Evolutionary conservation across 306 rosid genomes (phyloP).

Genomic region (Quillaja saponaria): DNA sequence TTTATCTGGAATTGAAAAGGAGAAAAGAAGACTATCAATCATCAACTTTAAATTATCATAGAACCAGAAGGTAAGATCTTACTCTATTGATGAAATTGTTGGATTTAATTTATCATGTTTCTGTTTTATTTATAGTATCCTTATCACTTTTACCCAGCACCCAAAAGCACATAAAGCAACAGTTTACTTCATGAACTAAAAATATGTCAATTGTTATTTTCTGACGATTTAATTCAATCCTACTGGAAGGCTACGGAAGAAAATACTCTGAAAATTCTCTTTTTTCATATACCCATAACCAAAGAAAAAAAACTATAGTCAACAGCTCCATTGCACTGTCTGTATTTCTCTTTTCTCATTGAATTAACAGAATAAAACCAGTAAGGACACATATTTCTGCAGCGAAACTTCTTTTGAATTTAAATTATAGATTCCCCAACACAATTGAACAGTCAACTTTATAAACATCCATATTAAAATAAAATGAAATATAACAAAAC

Average conservation of each 20-base stretch:
- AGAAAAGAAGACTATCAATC: constrained; percentile 13
- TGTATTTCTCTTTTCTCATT: background rate
- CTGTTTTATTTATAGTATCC: no score
- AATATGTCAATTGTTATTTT: no score
- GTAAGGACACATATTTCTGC: background rate
- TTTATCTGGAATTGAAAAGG: constrained; percentile 45
- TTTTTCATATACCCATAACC: no score
- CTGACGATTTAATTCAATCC: no score
- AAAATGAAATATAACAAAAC: background rate
- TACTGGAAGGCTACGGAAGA: no score
- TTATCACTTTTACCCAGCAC: no score
- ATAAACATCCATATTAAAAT: no score
- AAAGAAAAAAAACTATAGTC: background rate
- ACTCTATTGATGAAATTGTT: constrained; percentile 2
- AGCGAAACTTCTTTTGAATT: background rate
- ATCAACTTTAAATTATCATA: constrained; percentile 2
- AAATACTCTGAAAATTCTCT: no score
- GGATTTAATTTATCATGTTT: background rate
- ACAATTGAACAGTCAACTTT: background rate
- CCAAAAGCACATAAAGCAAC: no score
- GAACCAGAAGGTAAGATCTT: background rate
- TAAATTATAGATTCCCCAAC: background rate
- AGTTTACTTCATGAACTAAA: no score
- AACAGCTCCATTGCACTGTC: background rate
- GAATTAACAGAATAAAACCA: background rate